Evolutionary conservation across 2,329 filamentous ascomycete species (phyloP), one percentile per base, ranked within the genome.

Genomic region (Macroventuria anomochaeta): DNA sequence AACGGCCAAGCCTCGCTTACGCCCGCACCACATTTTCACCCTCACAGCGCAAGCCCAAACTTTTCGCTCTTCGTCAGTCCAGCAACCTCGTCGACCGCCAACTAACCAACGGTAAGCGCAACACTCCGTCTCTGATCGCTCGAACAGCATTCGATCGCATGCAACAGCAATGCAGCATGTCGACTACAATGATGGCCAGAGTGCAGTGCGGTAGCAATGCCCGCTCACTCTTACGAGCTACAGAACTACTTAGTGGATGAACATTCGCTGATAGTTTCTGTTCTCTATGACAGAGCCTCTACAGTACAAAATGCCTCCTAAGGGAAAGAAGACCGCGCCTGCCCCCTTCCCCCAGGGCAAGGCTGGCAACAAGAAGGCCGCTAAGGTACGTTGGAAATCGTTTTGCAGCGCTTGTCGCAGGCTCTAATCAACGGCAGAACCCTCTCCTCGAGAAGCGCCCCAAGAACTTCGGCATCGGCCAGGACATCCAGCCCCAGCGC

Each of bases 271-370:
- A 96, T 91, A 83, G 91, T 88, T 91, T 96, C 90, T 95, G 93
- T 96, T 91, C 93, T 97, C 93, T 95, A 97, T 97, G 93, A 97
- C 85, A 97, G 53, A 55, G 95, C 91, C 95, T 89, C 90, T 62
- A 70, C 90, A 63, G 67, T 39, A 58, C 58, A 71, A 66, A 58
- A 75, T 75, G 73, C 65, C 73, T 66, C 75, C 93, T 79, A 99
- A 97, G 85, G 92, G 92, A 85, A 97, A 97, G 90, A 97, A 97
- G 87, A 88, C 91, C 82, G 95, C 95, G 75, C 85, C 95, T 79
- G 92, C 95, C 83, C 95, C 95, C 54, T 71, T 71, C 66, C 68
- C 68, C 53, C 66, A 69, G 64, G 62, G 88, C 76, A 96, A 96
- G 88, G 91, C 93, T 83, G 86, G 86, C 75, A 84, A 52, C 75